These are phyloP conservation scores for Blastomyces emzantsi DNA, from an alignment of 2,329 filamentous ascomycete species.

Conservation along the genomic window DNA sequence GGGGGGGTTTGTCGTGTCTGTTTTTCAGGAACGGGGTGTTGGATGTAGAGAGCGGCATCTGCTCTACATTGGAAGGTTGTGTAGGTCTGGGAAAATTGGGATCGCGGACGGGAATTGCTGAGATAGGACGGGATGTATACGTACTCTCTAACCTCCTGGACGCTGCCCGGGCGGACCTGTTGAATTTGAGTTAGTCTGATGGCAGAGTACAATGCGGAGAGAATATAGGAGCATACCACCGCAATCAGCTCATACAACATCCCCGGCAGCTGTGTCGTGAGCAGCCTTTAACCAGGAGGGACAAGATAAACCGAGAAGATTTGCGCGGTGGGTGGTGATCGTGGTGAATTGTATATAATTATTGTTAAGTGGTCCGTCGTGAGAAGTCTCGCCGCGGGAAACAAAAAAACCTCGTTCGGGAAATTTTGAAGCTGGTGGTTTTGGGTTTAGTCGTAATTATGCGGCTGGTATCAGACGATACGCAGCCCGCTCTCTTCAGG, in stretches of 20 bases:
- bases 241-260: slow-evolving; percentile 99
- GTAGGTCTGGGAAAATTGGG: background rate
- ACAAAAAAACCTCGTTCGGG: background rate
- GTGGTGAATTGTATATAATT: no score
- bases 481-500: background rate
- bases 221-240: slow-evolving; percentile 55
- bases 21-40: no score
- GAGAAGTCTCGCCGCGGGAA: background rate
- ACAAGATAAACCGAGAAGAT: background rate
- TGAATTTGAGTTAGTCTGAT: background rate
- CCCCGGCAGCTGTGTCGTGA: slow-evolving; percentile 16
- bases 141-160: slow-evolving; percentile 93
- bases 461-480: background rate
- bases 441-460: background rate
- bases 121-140: slow-evolving; percentile 23
- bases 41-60: background rate
- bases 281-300: background rate
- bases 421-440: slow-evolving; percentile 4
- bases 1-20: no score
- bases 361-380: background rate
- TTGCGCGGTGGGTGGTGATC: background rate
- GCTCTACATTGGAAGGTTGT: background rate
- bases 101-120: background rate
- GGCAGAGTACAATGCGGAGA: background rate
- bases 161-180: slow-evolving; percentile 83